Evolutionary conservation across 768 basidiomycete species (phyloP), one percentile per base, ranked within the genome.

Genomic region (Auriculariales sp.): DNA sequence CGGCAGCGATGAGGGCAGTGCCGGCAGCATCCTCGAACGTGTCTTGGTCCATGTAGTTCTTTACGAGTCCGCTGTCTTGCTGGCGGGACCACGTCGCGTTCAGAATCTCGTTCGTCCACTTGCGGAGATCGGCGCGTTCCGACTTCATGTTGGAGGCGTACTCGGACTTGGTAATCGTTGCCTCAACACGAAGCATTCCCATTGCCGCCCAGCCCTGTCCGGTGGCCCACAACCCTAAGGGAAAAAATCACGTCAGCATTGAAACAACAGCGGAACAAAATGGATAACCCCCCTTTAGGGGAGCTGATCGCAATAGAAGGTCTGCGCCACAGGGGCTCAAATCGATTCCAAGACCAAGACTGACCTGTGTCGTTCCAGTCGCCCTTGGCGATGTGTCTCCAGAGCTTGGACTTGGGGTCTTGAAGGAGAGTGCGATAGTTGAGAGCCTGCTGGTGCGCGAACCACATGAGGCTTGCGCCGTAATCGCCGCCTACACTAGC

Each of bases 141-240:
- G 52, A 50, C 2, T 44, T 55, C 64, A 70, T 65, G 2, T 53
- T 32, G 27, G 53, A 46, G 14, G 51, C 57, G 48, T 52, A 66
- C 7, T 50, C 47, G 10, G 62, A 63, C 53, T 58, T 58, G 32
- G 60, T 53, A 52, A 71, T 68, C 3, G 67, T 70, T 17, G 62
- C 63, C 32, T 59, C 58, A 4, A 70, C 68, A 19, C 67, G 59
- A 24, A 66, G 46, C 65, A 71, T 71, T 17, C 69, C 69, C 11
- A 59, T 54, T 12, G 66, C 66, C 2, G 66, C 69, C 69, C 68
- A 71, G n/a, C 57, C 69, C 47, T 71, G 69, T 11, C 39, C 39
- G 5, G 39, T 44, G 6, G 22, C 19, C 39, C 39, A 44, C 7
- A 44, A 25, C 9, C n/a, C n/a, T n/a, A n/a, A n/a, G n/a, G n/a